phyloP scores from a whole-genome alignment of 257 asterid species.

The Penstemon eatonii region DNA sequence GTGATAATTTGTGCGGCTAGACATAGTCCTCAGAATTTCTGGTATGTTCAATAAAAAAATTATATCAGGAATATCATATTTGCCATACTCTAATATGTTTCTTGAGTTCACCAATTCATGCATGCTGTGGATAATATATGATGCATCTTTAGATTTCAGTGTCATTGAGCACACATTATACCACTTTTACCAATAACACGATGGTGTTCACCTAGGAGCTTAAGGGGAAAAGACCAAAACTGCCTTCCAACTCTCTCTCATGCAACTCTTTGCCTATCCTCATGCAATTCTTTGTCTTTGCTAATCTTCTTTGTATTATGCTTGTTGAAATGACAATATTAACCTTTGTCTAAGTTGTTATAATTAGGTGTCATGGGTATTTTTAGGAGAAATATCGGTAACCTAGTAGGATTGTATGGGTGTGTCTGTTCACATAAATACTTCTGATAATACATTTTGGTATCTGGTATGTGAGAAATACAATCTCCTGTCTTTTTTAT shows the following conservation, averaged over 20 bases:
- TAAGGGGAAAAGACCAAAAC: conserved; percentile 8
- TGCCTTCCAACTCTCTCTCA: neutral
- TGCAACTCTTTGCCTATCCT: neutral
- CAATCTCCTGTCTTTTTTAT: conserved; percentile 14
- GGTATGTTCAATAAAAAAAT: conserved; percentile 46
- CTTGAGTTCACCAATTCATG: conserved; percentile 19
- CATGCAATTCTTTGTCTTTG: neutral
- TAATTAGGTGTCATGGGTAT: neutral
- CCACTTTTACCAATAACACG: neutral
- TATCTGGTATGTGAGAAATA: conserved; percentile 11
- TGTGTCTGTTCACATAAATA: neutral
- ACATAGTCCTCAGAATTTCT: conserved; percentile 92
- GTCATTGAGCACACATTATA: conserved; percentile 2
- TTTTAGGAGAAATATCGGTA: neutral
- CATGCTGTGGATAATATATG: conserved; percentile 24
- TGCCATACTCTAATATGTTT: conserved; percentile 1
- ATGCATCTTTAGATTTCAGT: conserved; percentile 8
- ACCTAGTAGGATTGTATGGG: neutral
- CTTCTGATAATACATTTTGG: neutral
- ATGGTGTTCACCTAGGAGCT: neutral
- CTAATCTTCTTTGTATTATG: neutral
- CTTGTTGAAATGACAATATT: neutral
- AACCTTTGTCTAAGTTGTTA: neutral
- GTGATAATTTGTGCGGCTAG: conserved; percentile 91
- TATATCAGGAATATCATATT: conserved; percentile 11